Conservation (phyloP, 2,329 filamentous ascomycete species). For the Falciphora oryzae region DNA sequence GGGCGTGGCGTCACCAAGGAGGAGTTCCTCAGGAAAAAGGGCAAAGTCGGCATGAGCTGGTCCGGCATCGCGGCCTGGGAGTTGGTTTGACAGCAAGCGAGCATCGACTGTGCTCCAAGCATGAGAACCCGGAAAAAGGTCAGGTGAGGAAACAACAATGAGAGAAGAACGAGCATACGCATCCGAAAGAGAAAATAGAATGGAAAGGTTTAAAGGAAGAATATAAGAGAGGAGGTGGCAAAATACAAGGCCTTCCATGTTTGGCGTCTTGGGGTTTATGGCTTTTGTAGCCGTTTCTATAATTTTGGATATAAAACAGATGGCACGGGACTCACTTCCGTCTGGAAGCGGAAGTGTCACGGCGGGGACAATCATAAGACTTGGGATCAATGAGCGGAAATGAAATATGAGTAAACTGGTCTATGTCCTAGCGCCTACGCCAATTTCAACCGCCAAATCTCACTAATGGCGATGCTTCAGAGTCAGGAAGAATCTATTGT, state of each 20-base stretch:
- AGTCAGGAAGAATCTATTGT: not conserved
- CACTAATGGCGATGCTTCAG: not conserved
- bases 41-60: conserved; percentile 39
- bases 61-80: conserved; percentile 43
- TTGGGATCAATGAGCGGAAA: not conserved
- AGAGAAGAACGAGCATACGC: not conserved
- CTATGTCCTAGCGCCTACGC: too few relatives aligned
- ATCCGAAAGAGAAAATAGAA: not conserved
- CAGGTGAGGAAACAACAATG: not conserved
- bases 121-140: not conserved
- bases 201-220: not conserved
- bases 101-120: not conserved
- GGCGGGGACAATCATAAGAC: not conserved
- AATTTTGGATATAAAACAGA: not conserved
- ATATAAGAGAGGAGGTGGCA: not conserved
- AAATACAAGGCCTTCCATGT: not conserved
- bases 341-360: too few relatives aligned
- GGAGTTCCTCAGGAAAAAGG: conserved; percentile 38
- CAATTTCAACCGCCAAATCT: not conserved
- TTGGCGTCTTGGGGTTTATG: not conserved
- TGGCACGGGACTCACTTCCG: too few relatives aligned
- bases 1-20: conserved; percentile 43
- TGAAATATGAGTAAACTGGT: not conserved
- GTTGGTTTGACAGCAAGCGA: conserved; percentile 30
- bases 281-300: not conserved